A percentile compares a stretch with the other conserved stretches of the same genome.
These are phyloP conservation scores for Fonsecaea pedrosoi DNA, from an alignment of 2,329 filamentous ascomycete genomes.

Conservation along the genomic window DNA sequence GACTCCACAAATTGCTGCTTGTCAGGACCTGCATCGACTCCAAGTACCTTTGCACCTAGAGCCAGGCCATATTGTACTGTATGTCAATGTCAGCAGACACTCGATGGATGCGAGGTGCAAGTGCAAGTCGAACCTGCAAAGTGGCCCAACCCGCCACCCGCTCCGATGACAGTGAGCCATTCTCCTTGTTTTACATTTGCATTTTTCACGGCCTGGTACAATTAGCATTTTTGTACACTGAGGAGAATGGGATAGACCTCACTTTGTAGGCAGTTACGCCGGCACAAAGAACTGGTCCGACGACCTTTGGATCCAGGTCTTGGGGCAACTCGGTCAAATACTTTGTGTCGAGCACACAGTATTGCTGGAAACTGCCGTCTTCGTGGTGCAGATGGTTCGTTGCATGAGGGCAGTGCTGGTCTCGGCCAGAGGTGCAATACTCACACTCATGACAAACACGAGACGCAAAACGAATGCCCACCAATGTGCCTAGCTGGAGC, in stretches of 20 bases:
- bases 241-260: conserved; percentile 6
- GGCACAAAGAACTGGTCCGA: conserved; percentile 54
- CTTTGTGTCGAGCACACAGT: conserved; percentile 53
- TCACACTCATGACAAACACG: conserved; percentile 54
- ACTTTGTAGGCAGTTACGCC: conserved; percentile 55
- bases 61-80: conserved; percentile 55
- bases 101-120: background rate
- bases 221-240: conserved; percentile 7
- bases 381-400: conserved; percentile 57
- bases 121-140: conserved; percentile 47
- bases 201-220: conserved; percentile 50
- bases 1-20: conserved; percentile 50
- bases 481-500: conserved; percentile 49
- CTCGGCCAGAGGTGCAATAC: conserved; percentile 51
- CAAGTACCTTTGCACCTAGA: conserved; percentile 52
- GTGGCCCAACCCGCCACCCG: conserved; percentile 56
- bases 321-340: conserved; percentile 53
- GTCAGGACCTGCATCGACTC: conserved; percentile 49
- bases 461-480: conserved; percentile 54
- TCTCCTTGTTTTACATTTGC: conserved; percentile 49
- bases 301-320: conserved; percentile 51
- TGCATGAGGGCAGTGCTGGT: conserved; percentile 51
- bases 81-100: conserved; percentile 6
- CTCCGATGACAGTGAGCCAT: conserved; percentile 55
- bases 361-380: conserved; percentile 56